A percentile compares a stretch with the other conserved stretches of the same genome.
phyloP scores from a whole-genome alignment of 768 basidiomycete species.

The Gyrodon lividus region DNA sequence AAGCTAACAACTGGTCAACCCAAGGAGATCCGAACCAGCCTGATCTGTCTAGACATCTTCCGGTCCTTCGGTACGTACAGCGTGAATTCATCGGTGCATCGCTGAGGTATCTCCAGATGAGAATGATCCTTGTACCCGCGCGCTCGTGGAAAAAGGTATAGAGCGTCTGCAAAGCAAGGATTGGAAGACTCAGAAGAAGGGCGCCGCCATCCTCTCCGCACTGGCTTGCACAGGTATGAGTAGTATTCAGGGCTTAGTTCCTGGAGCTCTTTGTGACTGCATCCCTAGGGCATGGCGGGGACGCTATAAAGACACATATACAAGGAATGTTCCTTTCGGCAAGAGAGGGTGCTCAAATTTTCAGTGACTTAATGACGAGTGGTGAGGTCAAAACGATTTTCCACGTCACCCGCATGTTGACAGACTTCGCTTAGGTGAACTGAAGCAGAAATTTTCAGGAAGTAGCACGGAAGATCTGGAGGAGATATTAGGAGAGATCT shows the following conservation, averaged over 20 bases:
- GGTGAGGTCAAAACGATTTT: too few species aligned
- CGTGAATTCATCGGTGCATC: neutral
- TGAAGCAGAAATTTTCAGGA: too few species aligned
- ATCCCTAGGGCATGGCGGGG: neutral
- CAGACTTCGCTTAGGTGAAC: too few species aligned
- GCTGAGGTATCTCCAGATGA: neutral
- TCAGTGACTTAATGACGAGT: too few species aligned
- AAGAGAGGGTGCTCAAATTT: too few species aligned
- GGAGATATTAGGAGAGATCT: too few species aligned
- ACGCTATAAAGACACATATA: slow-evolving; percentile 1
- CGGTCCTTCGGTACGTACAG: neutral
- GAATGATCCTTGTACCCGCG: neutral
- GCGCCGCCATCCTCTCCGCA: slow-evolving; percentile 2
- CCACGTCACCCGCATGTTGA: too few species aligned
- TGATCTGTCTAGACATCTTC: slow-evolving; percentile 4
- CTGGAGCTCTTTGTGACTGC: neutral
- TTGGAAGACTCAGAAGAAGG: neutral
- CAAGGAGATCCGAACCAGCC: slow-evolving; percentile 19
- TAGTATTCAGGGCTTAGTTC: neutral
- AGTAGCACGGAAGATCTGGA: too few species aligned
- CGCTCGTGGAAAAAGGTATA: neutral
- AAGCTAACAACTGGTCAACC: slow-evolving; percentile 16
- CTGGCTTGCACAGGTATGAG: slow-evolving; percentile 3
- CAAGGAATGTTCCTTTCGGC: too few species aligned
- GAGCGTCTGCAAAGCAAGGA: neutral